Conservation (phyloP, 1,284 basidiomycete species). For the Athelia psychrophila region DNA sequence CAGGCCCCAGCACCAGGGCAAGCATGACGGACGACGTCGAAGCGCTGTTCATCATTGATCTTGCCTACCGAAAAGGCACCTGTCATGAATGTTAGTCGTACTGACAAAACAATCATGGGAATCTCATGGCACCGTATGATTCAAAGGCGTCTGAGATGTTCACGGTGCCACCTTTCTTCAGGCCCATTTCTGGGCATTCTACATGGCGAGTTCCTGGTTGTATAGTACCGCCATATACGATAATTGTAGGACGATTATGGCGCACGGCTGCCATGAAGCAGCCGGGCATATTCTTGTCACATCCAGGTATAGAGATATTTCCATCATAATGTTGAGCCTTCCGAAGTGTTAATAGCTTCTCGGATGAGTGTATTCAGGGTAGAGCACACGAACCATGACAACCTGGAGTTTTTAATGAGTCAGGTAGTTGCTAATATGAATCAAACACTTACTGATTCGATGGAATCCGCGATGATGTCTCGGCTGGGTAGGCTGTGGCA, state of each 20-base stretch:
- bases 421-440: background rate
- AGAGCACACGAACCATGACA: constrained; percentile 51
- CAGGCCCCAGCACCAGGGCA: constrained; percentile 76
- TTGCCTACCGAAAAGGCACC: constrained; percentile 73
- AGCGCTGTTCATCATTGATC: constrained; percentile 74
- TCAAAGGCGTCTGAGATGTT: constrained; percentile 86
- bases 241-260: constrained; percentile 83
- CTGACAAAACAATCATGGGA: background rate
- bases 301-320: constrained; percentile 82
- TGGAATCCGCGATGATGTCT: constrained; percentile 88
- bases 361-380: background rate
- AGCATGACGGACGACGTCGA: constrained; percentile 79
- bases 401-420: constrained; percentile 40
- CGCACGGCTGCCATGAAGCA: constrained; percentile 82
- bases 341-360: background rate
- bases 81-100: constrained; percentile 20
- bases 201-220: constrained; percentile 71
- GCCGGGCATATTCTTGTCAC: constrained; percentile 95
- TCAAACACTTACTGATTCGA: constrained; percentile 66
- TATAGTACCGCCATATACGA: constrained; percentile 86
- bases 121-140: constrained; percentile 57
- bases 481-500: constrained; percentile 77
- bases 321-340: constrained; percentile 86
- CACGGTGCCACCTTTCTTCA: constrained; percentile 73
- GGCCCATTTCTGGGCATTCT: constrained; percentile 79